phyloP scores from a whole-genome alignment of 192 early-diverging fungal genomes.

The Geranomyces michiganensis region DNA sequence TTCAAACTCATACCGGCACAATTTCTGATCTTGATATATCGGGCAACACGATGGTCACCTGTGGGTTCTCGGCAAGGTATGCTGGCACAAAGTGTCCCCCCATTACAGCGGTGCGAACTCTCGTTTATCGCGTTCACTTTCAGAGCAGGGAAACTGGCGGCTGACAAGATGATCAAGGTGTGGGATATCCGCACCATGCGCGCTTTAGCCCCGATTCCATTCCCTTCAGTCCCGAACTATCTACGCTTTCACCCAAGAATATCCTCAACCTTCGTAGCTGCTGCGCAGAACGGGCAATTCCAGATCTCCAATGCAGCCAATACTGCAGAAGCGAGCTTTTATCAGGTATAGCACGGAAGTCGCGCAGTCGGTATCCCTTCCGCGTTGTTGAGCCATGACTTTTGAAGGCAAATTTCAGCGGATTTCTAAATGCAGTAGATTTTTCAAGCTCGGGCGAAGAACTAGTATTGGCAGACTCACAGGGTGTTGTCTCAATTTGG shows the following conservation, averaged over 20 bases:
- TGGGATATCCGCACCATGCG: conserved; percentile 77
- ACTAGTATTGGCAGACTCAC: conserved; percentile 76
- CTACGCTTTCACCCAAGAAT: conserved; percentile 75
- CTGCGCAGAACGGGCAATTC: conserved; percentile 69
- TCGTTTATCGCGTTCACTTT: not conserved
- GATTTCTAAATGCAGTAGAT: conserved; percentile 70
- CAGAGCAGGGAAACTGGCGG: conserved; percentile 60
- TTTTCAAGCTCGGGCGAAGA: conserved; percentile 78
- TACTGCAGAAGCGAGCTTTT: conserved; percentile 32
- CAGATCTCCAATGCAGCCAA: conserved; percentile 69
- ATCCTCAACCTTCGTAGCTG: conserved; percentile 65
- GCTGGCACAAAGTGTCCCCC: not conserved
- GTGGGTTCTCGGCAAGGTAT: conserved; percentile 72
- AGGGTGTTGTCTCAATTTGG: conserved; percentile 80
- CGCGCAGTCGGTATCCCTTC: not conserved
- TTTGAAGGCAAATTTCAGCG: conserved; percentile 29
- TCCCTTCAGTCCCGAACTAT: conserved; percentile 65
- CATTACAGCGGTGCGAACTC: not conserved
- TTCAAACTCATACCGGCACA: conserved; percentile 77
- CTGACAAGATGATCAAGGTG: conserved; percentile 81
- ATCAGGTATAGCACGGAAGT: conserved; percentile 37
- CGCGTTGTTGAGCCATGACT: not conserved
- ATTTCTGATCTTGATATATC: conserved; percentile 76
- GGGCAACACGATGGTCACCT: conserved; percentile 74
- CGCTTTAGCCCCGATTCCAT: conserved; percentile 71